phyloP scores from a whole-genome alignment of 306 rosid genomes.

The Castanospermum australe region DNA sequence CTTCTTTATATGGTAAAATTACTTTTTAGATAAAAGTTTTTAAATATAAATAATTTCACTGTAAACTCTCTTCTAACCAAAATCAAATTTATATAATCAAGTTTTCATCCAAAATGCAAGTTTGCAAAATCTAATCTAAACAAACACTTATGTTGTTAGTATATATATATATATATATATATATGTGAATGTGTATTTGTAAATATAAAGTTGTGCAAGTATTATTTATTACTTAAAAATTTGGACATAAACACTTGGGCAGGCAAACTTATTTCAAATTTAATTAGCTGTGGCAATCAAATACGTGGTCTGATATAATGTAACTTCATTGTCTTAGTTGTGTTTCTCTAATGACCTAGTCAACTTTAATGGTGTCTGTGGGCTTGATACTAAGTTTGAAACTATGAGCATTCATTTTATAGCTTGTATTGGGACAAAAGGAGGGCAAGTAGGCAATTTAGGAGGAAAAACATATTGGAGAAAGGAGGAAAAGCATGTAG shows the following conservation, averaged over 20 bases:
- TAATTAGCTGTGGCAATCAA: neutral
- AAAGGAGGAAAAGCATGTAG: neutral
- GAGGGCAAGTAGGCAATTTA: neutral
- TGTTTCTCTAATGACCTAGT: neutral
- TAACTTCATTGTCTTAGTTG: neutral
- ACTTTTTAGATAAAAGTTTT: too few species aligned
- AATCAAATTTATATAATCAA: too few species aligned
- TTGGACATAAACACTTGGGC: neutral
- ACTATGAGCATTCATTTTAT: constrained; percentile 5
- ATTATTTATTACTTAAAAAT: neutral
- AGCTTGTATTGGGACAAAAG: neutral
- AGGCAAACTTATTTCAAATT: neutral
- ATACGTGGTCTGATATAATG: neutral
- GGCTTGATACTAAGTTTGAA: too few species aligned
- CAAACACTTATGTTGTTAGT: neutral
- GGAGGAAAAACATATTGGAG: constrained; percentile 18
- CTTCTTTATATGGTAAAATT: too few species aligned
- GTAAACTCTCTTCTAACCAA: too few species aligned
- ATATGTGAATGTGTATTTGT: neutral
- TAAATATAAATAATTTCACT: too few species aligned
- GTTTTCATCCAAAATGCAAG: too few species aligned
- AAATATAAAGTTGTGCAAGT: neutral
- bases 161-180: too few species aligned
- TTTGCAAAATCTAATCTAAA: too few species aligned
- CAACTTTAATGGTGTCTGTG: neutral